These are phyloP conservation scores for Styphnolobium japonicum DNA, from an alignment of 306 rosid genomes.

Conservation along the genomic window DNA sequence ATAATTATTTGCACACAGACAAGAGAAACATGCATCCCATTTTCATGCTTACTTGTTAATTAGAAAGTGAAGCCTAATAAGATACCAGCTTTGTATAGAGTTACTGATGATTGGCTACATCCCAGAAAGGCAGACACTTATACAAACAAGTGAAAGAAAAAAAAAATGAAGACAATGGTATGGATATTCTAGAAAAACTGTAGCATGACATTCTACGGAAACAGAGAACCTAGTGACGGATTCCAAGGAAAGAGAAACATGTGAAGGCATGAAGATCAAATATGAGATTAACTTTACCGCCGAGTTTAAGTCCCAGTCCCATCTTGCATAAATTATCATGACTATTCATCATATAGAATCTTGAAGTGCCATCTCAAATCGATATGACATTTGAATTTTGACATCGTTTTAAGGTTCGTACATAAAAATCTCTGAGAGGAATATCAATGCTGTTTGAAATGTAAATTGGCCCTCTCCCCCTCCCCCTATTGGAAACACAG, in stretches of 20 bases:
- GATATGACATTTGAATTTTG: neutral
- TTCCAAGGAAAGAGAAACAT: slow-evolving; percentile 9
- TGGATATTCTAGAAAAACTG: neutral
- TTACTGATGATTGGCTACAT: neutral
- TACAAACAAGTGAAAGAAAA: neutral
- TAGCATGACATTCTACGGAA: neutral
- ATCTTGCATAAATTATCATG: neutral
- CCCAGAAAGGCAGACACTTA: neutral
- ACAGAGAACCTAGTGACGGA: neutral
- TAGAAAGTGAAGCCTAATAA: neutral
- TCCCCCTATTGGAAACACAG: neutral
- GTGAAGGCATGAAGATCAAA: slow-evolving; percentile 9
- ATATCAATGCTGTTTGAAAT: neutral
- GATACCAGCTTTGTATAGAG: neutral
- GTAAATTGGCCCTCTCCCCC: neutral
- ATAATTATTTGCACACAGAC: neutral
- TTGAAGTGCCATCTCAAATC: neutral
- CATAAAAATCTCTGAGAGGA: neutral
- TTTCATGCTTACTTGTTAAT: neutral
- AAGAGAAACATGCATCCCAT: neutral
- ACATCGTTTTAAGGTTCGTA: neutral
- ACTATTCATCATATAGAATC: neutral
- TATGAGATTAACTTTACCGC: neutral
- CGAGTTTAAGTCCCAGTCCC: neutral
- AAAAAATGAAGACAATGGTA: neutral